Evolutionary conservation across 441 rosid species (phyloP).

Genomic region (Adansonia grandidieri): DNA sequence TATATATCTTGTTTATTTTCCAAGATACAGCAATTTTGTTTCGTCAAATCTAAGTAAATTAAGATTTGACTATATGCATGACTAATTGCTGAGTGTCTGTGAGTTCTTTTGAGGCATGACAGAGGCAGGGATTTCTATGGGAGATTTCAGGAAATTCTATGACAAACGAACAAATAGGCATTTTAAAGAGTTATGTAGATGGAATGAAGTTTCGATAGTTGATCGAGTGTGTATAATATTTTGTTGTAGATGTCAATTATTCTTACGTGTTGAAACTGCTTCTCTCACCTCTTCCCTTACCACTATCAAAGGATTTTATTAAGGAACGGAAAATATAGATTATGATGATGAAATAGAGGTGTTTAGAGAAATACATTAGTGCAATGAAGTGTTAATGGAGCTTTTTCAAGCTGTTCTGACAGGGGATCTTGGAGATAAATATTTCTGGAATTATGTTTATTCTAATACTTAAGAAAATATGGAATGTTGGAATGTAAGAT

Average conservation of each 20-base stretch:
- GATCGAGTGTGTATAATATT: neutral
- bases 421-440: neutral
- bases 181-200: neutral
- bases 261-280: neutral
- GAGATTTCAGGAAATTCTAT: no score
- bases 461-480: conserved; percentile 4
- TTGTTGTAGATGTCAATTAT: neutral
- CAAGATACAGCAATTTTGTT: no score
- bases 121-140: no score
- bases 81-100: no score
- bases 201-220: neutral
- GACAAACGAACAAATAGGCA: no score
- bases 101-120: no score
- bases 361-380: neutral
- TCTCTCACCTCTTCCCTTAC: neutral
- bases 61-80: no score
- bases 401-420: neutral
- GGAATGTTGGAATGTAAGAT: conserved; percentile 12
- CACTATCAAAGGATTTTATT: neutral
- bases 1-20: no score
- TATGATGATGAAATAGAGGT: neutral
- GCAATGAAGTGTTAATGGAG: neutral
- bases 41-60: no score
- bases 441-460: neutral
- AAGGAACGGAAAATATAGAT: neutral